phyloP scores from a whole-genome alignment of 2,329 filamentous ascomycete species.

The Trichoderma sp. region DNA sequence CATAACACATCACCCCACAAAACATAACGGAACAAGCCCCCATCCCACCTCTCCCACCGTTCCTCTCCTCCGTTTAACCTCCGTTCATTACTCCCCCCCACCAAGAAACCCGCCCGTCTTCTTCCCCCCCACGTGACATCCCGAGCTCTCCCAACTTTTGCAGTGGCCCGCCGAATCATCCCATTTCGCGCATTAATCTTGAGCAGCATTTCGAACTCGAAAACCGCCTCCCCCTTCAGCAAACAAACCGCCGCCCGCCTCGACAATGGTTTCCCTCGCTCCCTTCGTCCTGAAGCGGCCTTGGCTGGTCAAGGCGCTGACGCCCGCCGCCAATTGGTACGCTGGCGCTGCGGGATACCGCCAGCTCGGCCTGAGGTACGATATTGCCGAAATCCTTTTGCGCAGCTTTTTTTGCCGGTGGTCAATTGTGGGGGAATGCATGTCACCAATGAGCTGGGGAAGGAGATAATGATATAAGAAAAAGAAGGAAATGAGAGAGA shows the following conservation, averaged over 20 bases:
- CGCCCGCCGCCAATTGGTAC: slow-evolving; percentile 86
- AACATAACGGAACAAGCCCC: not conserved
- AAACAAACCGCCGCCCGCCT: not conserved
- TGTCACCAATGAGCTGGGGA: not conserved
- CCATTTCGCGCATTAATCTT: slow-evolving; percentile 35
- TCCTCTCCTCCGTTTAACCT: no score
- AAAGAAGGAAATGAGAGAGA: not conserved
- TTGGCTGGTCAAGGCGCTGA: slow-evolving; percentile 74
- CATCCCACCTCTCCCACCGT: not conserved
- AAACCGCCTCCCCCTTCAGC: not conserved
- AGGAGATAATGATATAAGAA: not conserved
- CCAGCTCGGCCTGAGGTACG: slow-evolving; percentile 84
- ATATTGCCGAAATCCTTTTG: slow-evolving; percentile 16
- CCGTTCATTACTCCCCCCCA: not conserved
- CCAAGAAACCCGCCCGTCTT: not conserved
- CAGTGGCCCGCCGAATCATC: slow-evolving; percentile 29
- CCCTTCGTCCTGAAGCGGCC: slow-evolving; percentile 79
- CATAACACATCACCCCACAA: not conserved
- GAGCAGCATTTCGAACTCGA: slow-evolving; percentile 18
- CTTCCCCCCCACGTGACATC: slow-evolving; percentile 32
- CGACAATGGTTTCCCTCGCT: slow-evolving; percentile 47
- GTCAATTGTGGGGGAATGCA: not conserved
- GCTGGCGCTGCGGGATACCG: slow-evolving; percentile 85
- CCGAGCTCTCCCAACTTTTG: slow-evolving; percentile 33
- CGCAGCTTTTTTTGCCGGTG: not conserved